Conservation (phyloP, 441 rosid genomes). For the Syzygium syzygioides region DNA sequence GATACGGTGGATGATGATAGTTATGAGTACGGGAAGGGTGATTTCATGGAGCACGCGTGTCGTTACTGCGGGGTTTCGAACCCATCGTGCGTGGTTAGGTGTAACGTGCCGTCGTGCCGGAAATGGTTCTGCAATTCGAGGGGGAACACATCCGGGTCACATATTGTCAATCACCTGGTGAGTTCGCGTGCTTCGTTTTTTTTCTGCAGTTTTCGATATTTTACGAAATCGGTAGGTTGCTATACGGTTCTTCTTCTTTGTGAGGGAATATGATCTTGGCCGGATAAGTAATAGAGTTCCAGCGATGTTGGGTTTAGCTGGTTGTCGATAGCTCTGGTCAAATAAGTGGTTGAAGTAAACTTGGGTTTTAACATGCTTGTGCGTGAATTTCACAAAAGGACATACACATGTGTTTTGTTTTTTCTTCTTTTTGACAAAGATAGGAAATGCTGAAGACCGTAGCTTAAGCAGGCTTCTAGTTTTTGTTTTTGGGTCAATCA, state of each 20-base stretch:
- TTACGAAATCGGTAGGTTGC: background rate
- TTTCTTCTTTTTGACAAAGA: background rate
- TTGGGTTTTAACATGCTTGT: background rate
- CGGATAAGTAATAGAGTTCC: background rate
- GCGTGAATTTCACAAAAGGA: background rate
- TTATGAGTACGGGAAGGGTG: slow-evolving; percentile 73
- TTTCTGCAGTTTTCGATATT: background rate
- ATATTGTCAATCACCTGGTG: slow-evolving; percentile 95
- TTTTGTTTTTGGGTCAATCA: background rate
- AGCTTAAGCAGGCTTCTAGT: background rate
- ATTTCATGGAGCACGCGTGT: slow-evolving; percentile 93
- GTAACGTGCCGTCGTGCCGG: slow-evolving; percentile 95
- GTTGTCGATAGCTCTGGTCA: background rate
- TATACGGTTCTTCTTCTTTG: background rate
- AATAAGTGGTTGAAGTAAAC: background rate
- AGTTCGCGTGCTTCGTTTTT: slow-evolving; percentile 18
- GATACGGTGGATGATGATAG: slow-evolving; percentile 85
- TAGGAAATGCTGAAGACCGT: background rate
- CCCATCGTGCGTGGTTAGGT: slow-evolving; percentile 96
- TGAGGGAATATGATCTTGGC: background rate
- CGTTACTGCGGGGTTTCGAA: slow-evolving; percentile 96
- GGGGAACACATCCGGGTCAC: slow-evolving; percentile 98
- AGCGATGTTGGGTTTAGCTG: background rate
- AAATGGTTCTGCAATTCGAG: slow-evolving; percentile 99
- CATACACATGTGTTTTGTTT: too few species aligned